Evolutionary conservation across 169 alveolate species (phyloP), one percentile per base, ranked within the genome.

Genomic region (Cytauxzoon felis): DNA sequence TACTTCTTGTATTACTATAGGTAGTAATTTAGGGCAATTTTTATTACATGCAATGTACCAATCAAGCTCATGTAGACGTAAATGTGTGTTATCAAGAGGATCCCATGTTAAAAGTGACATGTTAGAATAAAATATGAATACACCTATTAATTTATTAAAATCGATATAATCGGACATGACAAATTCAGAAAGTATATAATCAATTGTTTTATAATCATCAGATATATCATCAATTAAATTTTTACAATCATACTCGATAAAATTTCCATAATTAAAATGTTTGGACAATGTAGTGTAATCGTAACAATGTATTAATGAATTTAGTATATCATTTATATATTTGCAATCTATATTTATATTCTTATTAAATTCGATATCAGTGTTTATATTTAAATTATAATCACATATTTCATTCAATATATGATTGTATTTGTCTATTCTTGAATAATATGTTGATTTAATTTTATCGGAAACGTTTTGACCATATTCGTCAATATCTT

Each of bases 401-500:
- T 45, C 43, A 23, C 32, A 30, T 5, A 41, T 43, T 5, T 33
- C 45, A 4, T 27, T n/a, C 11, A 32, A 4, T 7, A 69, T 7
- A 3, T 26, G 30, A 13, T 54, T 36, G 29, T 62, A 42, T 16
- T 32, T 19, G n/a, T 40, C 32, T 5, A 38, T 21, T 24, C 82
- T 65, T 0, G 5, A 33, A 2, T 24, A 51, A 32, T 62, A 72
- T 7, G 9, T 21, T 2, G 38, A 32, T 21, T 33, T 41, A 8
- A 72, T 59, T 0, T 24, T 32, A 8, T 43, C 42, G 1, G 69
- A 48, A 7, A 51, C 24, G 19, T 72, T 61, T 18, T 8, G 19
- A n/a, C 82, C 82, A 38, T 57, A 18, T 9, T 72, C 82, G 42
- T 72, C 82, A 11, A 45, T 53, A n/a, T 72, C 82, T 18, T 72